phyloP scores from a whole-genome alignment of 2,329 filamentous ascomycete genomes.

The Diaporthe ilicicola region DNA sequence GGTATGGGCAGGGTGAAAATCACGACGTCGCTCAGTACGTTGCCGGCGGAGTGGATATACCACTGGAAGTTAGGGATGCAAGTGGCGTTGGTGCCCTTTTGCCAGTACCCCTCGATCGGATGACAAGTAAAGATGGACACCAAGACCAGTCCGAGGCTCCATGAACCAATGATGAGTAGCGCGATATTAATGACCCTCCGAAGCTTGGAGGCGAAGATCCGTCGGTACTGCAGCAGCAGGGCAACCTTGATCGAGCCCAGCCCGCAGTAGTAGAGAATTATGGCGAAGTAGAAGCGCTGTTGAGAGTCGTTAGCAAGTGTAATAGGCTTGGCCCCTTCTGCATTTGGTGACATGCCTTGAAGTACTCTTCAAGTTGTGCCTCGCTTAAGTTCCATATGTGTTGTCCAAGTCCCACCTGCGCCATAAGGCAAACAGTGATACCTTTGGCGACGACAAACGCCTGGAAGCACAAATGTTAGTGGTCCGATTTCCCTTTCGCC shows the following conservation, averaged over 20 bases:
- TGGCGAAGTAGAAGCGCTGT: constrained; percentile 21
- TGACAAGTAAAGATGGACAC: constrained; percentile 18
- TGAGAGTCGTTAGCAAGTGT: not conserved
- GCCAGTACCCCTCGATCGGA: constrained; percentile 1
- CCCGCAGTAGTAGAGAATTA: constrained; percentile 19
- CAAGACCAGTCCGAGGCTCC: constrained; percentile 10
- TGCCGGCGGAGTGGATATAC: constrained; percentile 22
- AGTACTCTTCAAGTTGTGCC: not conserved
- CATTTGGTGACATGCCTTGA: not conserved
- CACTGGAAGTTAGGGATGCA: constrained; percentile 4
- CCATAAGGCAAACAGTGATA: not conserved
- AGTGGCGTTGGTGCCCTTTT: not conserved
- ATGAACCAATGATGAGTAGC: not conserved
- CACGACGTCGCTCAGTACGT: constrained; percentile 7
- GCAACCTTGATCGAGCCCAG: constrained; percentile 14
- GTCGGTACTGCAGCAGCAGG: constrained; percentile 19
- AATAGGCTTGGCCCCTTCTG: fast-evolving
- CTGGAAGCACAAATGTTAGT: not conserved
- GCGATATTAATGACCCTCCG: not conserved
- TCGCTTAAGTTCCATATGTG: constrained; percentile 4
- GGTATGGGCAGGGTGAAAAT: constrained; percentile 15
- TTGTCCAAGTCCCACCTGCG: constrained; percentile 14
- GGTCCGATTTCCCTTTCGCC: too few species aligned
- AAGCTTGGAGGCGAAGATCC: constrained; percentile 8
- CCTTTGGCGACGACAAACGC: not conserved